Conservation (phyloP, 305 asterid species). For the Ilex paraguariensis region DNA sequence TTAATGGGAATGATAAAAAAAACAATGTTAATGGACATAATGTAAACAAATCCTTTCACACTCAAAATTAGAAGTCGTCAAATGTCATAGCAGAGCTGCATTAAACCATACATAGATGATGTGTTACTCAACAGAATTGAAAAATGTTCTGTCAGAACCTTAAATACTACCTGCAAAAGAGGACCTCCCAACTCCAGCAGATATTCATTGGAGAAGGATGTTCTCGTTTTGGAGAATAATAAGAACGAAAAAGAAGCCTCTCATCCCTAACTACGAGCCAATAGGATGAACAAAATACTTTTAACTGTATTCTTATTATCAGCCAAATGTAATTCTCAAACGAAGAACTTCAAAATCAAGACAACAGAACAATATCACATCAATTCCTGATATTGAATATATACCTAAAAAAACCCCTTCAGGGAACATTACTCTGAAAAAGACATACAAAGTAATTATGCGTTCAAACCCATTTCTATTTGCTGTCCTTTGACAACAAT, state of each 20-base stretch:
- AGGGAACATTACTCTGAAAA: too few relatives aligned
- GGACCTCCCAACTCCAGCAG: constrained; percentile 40
- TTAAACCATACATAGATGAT: constrained; percentile 12
- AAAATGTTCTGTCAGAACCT: constrained; percentile 28
- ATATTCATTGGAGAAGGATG: constrained; percentile 13
- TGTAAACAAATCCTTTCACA: constrained; percentile 11
- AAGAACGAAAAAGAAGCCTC: constrained; percentile 21
- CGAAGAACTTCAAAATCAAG: too few relatives aligned
- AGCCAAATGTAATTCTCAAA: too few relatives aligned
- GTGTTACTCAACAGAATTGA: not conserved
- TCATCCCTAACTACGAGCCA: constrained; percentile 10
- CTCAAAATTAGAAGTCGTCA: constrained; percentile 14
- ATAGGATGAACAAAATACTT: too few relatives aligned
- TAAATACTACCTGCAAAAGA: constrained; percentile 53
- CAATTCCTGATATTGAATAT: too few relatives aligned
- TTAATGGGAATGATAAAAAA: not conserved
- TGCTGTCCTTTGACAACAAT: too few relatives aligned
- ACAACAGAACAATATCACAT: too few relatives aligned
- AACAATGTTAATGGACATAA: not conserved
- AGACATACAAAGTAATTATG: too few relatives aligned
- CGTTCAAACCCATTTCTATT: too few relatives aligned
- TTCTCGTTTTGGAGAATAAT: constrained; percentile 6
- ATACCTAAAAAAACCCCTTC: too few relatives aligned
- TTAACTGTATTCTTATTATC: too few relatives aligned
- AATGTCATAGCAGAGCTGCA: constrained; percentile 26